Evolutionary conservation across 176 grass and related monocot genomes (phyloP).

Genomic region (Leersia perrieri): DNA sequence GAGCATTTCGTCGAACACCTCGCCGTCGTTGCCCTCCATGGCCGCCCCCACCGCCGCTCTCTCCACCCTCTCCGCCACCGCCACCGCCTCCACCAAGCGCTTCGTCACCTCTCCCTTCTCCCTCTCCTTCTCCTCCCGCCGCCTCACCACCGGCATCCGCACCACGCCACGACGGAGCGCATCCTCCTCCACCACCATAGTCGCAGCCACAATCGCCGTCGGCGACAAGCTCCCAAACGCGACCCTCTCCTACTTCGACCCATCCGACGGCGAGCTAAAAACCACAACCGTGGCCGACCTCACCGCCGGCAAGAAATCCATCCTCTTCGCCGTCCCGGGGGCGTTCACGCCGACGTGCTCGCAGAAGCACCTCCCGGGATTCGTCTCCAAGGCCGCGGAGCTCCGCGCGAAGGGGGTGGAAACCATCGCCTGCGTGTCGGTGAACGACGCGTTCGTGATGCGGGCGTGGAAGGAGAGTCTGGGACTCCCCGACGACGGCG

Average conservation of each 20-base stretch:
- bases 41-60: background rate
- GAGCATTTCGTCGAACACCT: conserved; percentile 34
- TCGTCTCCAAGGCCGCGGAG: conserved; percentile 62
- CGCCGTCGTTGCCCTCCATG: conserved; percentile 7
- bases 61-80: conserved; percentile 2
- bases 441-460: conserved; percentile 90
- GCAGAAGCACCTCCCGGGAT: conserved; percentile 83
- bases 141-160: background rate
- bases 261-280: conserved; percentile 53
- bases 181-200: background rate
- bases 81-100: conserved; percentile 10
- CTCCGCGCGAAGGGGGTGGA: conserved; percentile 60
- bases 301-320: conserved; percentile 57
- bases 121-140: conserved; percentile 24
- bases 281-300: conserved; percentile 56
- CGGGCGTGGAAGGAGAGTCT: conserved; percentile 70
- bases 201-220: conserved; percentile 55
- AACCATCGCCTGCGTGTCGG: conserved; percentile 66
- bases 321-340: conserved; percentile 71
- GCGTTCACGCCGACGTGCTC: conserved; percentile 95
- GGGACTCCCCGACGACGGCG: conserved; percentile 35
- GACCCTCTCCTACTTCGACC: conserved; percentile 72
- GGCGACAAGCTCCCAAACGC: conserved; percentile 73
- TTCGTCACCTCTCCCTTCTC: conserved; percentile 12
- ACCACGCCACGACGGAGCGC: too few relatives aligned